Conservation (phyloP, 257 asterid genomes). For the Gentiana dahurica region DNA sequence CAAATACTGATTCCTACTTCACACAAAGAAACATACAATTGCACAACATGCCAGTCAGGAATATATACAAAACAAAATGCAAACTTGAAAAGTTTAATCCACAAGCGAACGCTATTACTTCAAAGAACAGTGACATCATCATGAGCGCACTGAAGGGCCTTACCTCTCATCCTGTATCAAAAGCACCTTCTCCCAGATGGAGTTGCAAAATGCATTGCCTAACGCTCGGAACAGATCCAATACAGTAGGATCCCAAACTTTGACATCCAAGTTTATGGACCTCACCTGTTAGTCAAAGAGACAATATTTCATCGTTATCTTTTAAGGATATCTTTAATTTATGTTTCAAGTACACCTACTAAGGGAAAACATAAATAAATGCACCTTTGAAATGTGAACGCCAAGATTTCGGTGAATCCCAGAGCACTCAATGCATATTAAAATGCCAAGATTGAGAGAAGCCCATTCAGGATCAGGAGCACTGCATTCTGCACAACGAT, state of each 20-base stretch:
- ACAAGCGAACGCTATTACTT: too few species aligned
- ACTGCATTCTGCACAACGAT: constrained; percentile 81
- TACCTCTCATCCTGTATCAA: constrained; percentile 44
- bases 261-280: constrained; percentile 86
- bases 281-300: constrained; percentile 54
- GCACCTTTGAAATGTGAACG: constrained; percentile 96
- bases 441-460: constrained; percentile 85
- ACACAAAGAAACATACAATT: neutral
- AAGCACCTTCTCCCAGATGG: constrained; percentile 92
- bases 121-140: neutral
- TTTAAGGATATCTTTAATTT: neutral
- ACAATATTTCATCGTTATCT: constrained; percentile 6
- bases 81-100: too few species aligned
- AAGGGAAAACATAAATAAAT: neutral
- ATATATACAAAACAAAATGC: too few species aligned
- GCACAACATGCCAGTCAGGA: too few species aligned
- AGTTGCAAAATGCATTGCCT: constrained; percentile 81
- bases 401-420: constrained; percentile 99
- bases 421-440: constrained; percentile 96
- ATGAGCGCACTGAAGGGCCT: constrained; percentile 18
- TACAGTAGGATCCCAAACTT: constrained; percentile 89
- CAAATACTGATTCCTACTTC: neutral
- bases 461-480: constrained; percentile 97
- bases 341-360: too few species aligned
- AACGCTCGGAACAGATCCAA: constrained; percentile 67